Evolutionary conservation across 306 rosid species (phyloP).

Genomic region (Trichosanthes truncata): DNA sequence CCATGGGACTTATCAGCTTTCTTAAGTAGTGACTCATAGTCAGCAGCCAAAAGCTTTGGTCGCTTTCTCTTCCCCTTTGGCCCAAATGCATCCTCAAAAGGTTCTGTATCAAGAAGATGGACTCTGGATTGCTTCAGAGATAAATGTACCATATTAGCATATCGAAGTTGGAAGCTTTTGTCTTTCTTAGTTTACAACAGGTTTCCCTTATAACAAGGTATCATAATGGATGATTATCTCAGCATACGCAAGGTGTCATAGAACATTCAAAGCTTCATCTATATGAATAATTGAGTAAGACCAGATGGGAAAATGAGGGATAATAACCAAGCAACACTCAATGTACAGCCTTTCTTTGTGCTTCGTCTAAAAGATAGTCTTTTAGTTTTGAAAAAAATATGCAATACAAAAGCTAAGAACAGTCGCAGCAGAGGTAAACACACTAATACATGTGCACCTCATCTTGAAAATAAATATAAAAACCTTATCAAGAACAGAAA

Average conservation of each 20-base stretch:
- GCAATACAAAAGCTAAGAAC: not conserved
- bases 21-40: conserved; percentile 68
- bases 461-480: not conserved
- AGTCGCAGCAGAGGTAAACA: not conserved
- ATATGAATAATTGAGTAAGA: not conserved
- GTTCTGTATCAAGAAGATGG: conserved; percentile 87
- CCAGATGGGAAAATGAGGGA: not conserved
- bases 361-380: not conserved
- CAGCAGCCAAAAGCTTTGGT: conserved; percentile 61
- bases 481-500: not conserved
- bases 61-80: conserved; percentile 81
- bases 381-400: not conserved
- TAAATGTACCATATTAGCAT: conserved; percentile 15
- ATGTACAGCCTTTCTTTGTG: not conserved
- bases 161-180: not conserved
- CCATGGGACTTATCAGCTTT: conserved; percentile 91
- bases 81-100: conserved; percentile 76
- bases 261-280: not conserved
- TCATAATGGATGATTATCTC: not conserved
- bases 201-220: not conserved
- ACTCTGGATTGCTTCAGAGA: conserved; percentile 74
- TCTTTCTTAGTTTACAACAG: not conserved
- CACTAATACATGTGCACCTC: not conserved
- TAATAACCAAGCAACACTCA: not conserved
- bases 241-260: not conserved